These are phyloP conservation scores for Diaporthe sp. DNA, from an alignment of 2,329 filamentous ascomycete species.

Conservation along the genomic window DNA sequence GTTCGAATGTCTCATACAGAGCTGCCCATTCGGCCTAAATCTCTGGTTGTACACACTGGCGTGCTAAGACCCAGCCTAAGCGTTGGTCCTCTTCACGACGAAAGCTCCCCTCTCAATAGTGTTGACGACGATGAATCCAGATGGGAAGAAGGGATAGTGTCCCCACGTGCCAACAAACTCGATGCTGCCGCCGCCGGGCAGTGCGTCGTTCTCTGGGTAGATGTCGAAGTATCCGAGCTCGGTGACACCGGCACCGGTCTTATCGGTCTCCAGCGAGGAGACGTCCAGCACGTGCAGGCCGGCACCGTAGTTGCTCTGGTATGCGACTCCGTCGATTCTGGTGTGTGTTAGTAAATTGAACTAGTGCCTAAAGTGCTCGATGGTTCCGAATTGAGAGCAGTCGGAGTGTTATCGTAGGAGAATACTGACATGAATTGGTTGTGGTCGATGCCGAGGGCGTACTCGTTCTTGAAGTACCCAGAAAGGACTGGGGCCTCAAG, in stretches of 20 bases:
- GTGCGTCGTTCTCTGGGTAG: slow-evolving; percentile 61
- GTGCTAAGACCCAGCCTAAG: background rate
- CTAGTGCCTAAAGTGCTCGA: too few species aligned
- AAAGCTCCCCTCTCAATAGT: slow-evolving; percentile 61
- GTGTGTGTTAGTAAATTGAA: background rate
- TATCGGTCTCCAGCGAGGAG: slow-evolving; percentile 49
- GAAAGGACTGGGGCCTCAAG: slow-evolving; percentile 58
- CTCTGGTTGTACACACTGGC: background rate
- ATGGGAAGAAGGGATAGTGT: slow-evolving; percentile 58
- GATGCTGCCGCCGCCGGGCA: slow-evolving; percentile 52
- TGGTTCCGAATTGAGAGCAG: too few species aligned
- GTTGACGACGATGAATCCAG: slow-evolving; percentile 57
- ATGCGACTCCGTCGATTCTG: slow-evolving; percentile 53
- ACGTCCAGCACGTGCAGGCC: slow-evolving; percentile 56
- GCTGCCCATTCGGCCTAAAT: background rate
- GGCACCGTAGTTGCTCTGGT: slow-evolving; percentile 62
- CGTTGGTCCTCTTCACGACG: slow-evolving; percentile 49
- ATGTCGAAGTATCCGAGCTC: slow-evolving; percentile 62
- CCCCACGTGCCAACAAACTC: slow-evolving; percentile 59
- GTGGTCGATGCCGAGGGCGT: slow-evolving; percentile 57
- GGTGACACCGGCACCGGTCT: slow-evolving; percentile 55
- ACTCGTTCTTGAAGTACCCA: slow-evolving; percentile 54
- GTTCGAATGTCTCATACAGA: background rate
- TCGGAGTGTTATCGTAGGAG: too few species aligned
- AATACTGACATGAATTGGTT: slow-evolving; percentile 56